phyloP scores from a whole-genome alignment of 257 asterid species.

The Solanum habrochaites region DNA sequence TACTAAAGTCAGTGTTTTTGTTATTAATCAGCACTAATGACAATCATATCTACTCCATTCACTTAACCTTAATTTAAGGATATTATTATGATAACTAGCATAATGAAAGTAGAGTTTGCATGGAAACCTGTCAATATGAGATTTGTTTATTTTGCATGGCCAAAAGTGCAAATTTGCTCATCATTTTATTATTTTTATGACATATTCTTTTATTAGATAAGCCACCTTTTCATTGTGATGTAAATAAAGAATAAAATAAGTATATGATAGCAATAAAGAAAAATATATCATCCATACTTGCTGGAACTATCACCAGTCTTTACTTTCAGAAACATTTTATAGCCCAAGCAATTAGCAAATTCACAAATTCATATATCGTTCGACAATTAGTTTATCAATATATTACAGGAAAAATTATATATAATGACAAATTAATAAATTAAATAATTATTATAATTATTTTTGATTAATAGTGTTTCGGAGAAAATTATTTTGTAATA shows the following conservation, averaged over 20 bases:
- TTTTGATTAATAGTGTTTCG: no score
- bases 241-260: not conserved
- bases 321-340: not conserved
- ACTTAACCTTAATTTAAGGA: not conserved
- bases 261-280: not conserved
- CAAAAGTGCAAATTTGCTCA: not conserved
- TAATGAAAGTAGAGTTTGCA: not conserved
- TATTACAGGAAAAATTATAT: not conserved
- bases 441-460: no score
- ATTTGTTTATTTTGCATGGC: not conserved
- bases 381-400: not conserved
- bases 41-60: not conserved
- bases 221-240: not conserved
- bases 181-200: not conserved
- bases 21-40: not conserved
- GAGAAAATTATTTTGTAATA: no score
- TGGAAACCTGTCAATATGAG: not conserved
- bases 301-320: not conserved
- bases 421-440: no score
- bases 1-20: not conserved
- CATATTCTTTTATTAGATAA: not conserved
- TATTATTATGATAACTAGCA: not conserved
- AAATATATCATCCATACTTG: not conserved
- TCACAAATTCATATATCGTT: not conserved
- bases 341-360: not conserved